These are phyloP conservation scores for Mortierella sp. DNA, from an alignment of 371 early-diverging fungal species.

Conservation along the genomic window DNA sequence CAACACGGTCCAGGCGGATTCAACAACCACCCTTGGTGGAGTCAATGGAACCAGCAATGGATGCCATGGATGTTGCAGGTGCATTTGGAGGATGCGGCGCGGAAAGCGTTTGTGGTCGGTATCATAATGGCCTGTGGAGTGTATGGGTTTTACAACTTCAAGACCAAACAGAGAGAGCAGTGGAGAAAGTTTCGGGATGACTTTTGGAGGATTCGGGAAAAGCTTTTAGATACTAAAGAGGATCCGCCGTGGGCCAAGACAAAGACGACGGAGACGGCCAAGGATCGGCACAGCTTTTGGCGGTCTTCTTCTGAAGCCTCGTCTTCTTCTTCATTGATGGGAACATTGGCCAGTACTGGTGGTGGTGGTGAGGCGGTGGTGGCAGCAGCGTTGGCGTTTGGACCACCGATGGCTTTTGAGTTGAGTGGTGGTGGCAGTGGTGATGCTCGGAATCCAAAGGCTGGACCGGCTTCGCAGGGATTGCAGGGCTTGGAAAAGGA, in stretches of 20 bases:
- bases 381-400: neutral
- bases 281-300: neutral
- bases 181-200: constrained; percentile 13
- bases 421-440: neutral
- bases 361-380: neutral
- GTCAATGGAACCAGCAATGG: constrained; percentile 21
- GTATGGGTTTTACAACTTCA: constrained; percentile 17
- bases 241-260: neutral
- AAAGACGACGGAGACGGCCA: too few species aligned
- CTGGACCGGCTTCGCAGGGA: neutral
- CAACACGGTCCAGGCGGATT: neutral
- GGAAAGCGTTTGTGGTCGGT: constrained; percentile 10
- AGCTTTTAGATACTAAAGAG: neutral
- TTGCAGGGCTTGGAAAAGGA: constrained; percentile 13
- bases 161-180: neutral
- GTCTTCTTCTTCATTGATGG: neutral
- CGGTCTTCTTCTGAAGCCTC: neutral
- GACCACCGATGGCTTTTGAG: neutral
- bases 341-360: neutral
- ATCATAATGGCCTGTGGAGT: neutral
- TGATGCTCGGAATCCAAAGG: neutral
- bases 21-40: constrained; percentile 18
- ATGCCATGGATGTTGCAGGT: constrained; percentile 27
- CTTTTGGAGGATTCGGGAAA: constrained; percentile 1
- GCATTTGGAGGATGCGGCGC: neutral